Percentiles rank a stretch among this genome's conserved stretches.
phyloP scores from a whole-genome alignment of 495 filamentous ascomycete species.

The Neurospora intermedia region DNA sequence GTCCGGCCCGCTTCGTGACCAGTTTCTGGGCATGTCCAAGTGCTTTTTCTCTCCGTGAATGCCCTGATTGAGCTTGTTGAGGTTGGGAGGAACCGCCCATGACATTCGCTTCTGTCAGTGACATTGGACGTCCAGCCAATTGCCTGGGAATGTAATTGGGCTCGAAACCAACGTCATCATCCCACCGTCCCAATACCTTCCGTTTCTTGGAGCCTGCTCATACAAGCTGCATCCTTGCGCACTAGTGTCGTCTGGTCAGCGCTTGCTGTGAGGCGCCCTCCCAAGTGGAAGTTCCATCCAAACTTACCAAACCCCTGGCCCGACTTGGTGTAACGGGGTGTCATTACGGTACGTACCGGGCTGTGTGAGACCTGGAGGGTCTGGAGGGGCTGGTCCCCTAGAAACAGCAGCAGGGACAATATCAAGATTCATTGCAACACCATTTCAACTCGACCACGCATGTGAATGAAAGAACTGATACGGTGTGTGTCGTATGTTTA shows the following conservation, averaged over 20 bases:
- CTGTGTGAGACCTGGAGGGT: background rate
- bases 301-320: background rate
- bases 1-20: conserved; percentile 16
- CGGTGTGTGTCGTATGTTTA: background rate
- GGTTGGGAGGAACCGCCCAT: background rate
- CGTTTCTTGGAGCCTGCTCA: background rate
- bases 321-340: background rate
- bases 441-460: background rate
- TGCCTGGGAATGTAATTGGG: conserved; percentile 17
- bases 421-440: background rate
- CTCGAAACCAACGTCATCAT: conserved; percentile 38
- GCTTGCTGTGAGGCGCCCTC: background rate
- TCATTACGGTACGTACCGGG: background rate
- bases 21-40: conserved; percentile 6
- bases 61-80: background rate
- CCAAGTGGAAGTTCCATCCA: background rate
- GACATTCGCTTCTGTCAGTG: background rate
- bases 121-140: conserved; percentile 13
- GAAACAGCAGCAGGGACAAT: background rate
- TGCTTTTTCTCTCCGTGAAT: background rate
- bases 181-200: conserved; percentile 18
- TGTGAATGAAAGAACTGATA: background rate
- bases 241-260: background rate
- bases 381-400: background rate
- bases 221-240: background rate